Evolutionary conservation across 1,284 basidiomycete species (phyloP).

Genomic region (Tylopilus orsonianus): DNA sequence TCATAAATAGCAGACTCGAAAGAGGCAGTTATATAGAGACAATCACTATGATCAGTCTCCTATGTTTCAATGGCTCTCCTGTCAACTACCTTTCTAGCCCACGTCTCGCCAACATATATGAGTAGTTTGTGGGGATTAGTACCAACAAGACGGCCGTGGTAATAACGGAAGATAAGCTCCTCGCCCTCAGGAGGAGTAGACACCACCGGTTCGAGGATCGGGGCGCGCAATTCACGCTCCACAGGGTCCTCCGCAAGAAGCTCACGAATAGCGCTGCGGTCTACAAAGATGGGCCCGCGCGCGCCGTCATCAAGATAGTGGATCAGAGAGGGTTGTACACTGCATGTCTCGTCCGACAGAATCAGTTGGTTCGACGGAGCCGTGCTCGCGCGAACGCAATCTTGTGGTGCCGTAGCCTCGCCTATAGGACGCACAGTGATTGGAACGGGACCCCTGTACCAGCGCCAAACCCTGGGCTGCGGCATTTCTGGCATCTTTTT

Average conservation of each 20-base stretch:
- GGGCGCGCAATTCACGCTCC: slow-evolving; percentile 8
- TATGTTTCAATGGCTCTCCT: too few species aligned
- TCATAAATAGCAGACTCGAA: too few species aligned
- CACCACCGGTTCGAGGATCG: slow-evolving; percentile 1
- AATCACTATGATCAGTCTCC: too few species aligned
- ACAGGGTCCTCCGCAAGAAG: not conserved
- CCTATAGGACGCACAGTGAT: not conserved
- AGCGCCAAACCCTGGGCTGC: not conserved
- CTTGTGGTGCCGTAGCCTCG: not conserved
- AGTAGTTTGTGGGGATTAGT: not conserved
- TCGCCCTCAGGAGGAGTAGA: slow-evolving; percentile 8
- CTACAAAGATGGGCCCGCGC: slow-evolving; percentile 14
- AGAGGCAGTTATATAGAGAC: too few species aligned
- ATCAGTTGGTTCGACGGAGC: not conserved
- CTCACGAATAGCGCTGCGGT: not conserved
- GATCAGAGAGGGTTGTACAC: not conserved
- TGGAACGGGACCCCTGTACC: not conserved
- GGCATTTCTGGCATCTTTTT: not conserved
- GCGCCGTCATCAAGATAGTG: slow-evolving; percentile 14
- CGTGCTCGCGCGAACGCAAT: not conserved
- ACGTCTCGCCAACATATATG: slow-evolving; percentile 15
- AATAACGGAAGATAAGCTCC: slow-evolving; percentile 7
- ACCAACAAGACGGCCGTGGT: not conserved
- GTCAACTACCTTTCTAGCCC: slow-evolving; percentile 7
- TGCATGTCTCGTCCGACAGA: not conserved